Evolutionary conservation across 805 yeast genomes (phyloP).

Genomic region (Teunomyces panamensis): DNA sequence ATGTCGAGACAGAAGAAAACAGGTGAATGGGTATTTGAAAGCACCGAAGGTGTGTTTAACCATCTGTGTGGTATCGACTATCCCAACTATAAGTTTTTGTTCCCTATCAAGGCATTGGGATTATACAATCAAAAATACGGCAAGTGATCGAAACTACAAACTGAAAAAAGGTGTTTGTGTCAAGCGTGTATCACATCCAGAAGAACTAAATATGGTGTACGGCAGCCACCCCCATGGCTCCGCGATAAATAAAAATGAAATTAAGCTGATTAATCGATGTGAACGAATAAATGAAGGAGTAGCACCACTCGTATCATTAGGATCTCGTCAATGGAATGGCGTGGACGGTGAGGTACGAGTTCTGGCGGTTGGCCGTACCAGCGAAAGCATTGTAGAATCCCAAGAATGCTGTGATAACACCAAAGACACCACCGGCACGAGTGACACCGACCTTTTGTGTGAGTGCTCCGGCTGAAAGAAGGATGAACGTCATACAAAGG

Average conservation of each 20-base stretch:
- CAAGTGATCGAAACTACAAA: constrained; percentile 4
- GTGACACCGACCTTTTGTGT: constrained; percentile 22
- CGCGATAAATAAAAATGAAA: not conserved
- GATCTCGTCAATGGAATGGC: constrained; percentile 20
- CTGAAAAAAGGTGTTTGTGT: not conserved
- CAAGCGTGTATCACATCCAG: constrained; percentile 2
- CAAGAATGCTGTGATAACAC: constrained; percentile 38
- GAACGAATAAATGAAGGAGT: not conserved
- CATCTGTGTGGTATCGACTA: constrained; percentile 90
- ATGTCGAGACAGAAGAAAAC: constrained; percentile 62
- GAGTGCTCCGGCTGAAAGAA: constrained; percentile 36
- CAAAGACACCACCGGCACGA: constrained; percentile 41
- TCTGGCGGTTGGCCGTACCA: constrained; percentile 33
- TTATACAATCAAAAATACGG: constrained; percentile 45
- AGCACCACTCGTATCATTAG: not conserved
- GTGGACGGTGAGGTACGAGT: constrained; percentile 33
- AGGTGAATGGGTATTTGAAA: constrained; percentile 87
- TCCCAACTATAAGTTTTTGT: constrained; percentile 86
- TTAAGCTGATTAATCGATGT: constrained; percentile 1
- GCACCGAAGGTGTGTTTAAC: constrained; percentile 93
- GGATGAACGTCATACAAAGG: constrained; percentile 32
- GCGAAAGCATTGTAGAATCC: constrained; percentile 43
- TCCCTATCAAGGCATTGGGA: constrained; percentile 92
- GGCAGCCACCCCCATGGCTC: constrained; percentile 4
- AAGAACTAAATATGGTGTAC: not conserved